phyloP scores from a whole-genome alignment of 2,329 filamentous ascomycete species.

The Leptoxyphium fumago region DNA sequence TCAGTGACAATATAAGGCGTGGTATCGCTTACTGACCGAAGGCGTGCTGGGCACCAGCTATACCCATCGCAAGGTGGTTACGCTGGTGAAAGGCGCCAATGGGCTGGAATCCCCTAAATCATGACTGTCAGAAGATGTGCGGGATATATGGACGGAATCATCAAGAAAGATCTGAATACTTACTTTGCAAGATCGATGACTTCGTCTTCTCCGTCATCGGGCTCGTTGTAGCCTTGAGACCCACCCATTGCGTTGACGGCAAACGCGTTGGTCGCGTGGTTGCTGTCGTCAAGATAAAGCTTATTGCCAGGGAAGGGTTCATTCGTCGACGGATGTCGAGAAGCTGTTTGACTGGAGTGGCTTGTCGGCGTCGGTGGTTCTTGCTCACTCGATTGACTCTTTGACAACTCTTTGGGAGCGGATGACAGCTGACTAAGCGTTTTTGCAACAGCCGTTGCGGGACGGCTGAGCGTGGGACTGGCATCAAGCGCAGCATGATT shows the following conservation, averaged over 20 bases:
- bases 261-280: constrained; percentile 18
- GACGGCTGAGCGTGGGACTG: constrained; percentile 18
- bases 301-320: constrained; percentile 2
- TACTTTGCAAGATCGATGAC: constrained; percentile 36
- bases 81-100: constrained; percentile 32
- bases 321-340: constrained; percentile 5
- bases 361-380: constrained; percentile 11
- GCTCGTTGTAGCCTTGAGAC: constrained; percentile 21
- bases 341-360: constrained; percentile 7
- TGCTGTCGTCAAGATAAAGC: constrained; percentile 6
- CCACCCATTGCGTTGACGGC: constrained; percentile 9
- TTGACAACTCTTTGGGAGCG: constrained; percentile 3
- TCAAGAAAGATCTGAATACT: constrained; percentile 9
- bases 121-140: constrained; percentile 7
- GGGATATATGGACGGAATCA: constrained; percentile 5
- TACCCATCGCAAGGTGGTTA: constrained; percentile 9
- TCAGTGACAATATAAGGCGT: too few species aligned
- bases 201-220: constrained; percentile 29
- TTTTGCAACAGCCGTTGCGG: constrained; percentile 18
- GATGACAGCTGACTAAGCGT: constrained; percentile 15
- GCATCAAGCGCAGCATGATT: constrained; percentile 11
- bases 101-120: constrained; percentile 32
- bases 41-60: background rate
- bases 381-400: constrained; percentile 9
- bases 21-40: background rate